Evolutionary conservation across 495 filamentous ascomycete species (phyloP), one percentile per base, ranked within the genome.

Genomic region (Xylaria longipes): DNA sequence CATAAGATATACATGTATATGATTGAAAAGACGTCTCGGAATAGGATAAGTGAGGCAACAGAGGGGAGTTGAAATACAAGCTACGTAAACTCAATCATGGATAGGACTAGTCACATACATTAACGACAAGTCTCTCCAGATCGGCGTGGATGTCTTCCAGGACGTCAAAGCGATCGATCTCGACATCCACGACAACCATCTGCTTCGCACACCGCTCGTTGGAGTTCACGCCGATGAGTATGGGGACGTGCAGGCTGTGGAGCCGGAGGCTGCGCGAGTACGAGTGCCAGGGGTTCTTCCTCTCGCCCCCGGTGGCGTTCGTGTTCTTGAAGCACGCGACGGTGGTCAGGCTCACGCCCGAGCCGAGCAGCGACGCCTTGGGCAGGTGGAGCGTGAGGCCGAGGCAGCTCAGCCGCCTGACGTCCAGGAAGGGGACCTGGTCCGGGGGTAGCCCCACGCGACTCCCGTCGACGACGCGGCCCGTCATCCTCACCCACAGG

Each of bases 171-270:
- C 76, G 74, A 54, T 91, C 89, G 31, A 92, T 79, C 75, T 84
- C 84, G 0, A 91, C 74, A 61, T 83, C 88, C 0, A 82, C 83
- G 7, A 89, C 73, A 0, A 92, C 80, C 65, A 89, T 81, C 81
- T 92, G 90, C 81, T 87, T 90, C 31, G 80, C 81, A 27, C 68
- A 25, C 57, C 89, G 74, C 81, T 92, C 90, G 73, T 91, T 86
- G 1, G 71, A 54, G 72, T 91, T 91, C 12, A 92, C 81, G 2
- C 90, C 90, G 33, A 92, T 82, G 45, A 92, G 69, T 25, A 85
- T 85, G 60, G 89, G 87, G 20, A 91, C 79, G n/a, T 80, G 80
- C 27, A 91, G 71, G 37, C 84, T 82, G 70, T 82, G 74, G 25
- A 87, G 72, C 6, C 72, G 62, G 56, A 84, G 62, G 54, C 72